These are phyloP conservation scores for Stipa capillata DNA, from an alignment of 176 grass and related monocot species.

Conservation along the genomic window DNA sequence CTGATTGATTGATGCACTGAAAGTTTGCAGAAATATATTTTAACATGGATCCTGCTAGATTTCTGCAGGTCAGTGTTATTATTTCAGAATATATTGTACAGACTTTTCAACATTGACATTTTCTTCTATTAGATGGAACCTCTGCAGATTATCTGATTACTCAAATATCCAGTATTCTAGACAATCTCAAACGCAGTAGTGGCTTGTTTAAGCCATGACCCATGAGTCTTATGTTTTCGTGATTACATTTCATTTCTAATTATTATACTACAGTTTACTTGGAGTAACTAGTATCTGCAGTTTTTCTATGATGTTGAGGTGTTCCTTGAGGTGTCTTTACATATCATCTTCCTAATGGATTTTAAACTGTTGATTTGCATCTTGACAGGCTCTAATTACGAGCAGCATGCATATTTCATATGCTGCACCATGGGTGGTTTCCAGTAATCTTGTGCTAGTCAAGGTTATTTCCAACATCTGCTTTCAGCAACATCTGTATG, in stretches of 20 bases:
- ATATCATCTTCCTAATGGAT: not conserved
- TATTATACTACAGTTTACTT: not conserved
- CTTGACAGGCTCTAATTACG: not conserved
- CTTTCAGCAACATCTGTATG: not conserved
- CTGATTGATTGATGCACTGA: not conserved
- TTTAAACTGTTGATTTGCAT: not conserved
- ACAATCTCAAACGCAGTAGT: not conserved
- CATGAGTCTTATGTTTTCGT: too few relatives aligned
- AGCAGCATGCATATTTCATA: not conserved
- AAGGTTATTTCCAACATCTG: not conserved
- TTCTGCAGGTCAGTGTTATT: slow-evolving; percentile 3
- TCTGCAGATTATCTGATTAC: not conserved
- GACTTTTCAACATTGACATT: not conserved
- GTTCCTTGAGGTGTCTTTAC: not conserved
- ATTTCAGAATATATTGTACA: too few relatives aligned
- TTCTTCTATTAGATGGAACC: too few relatives aligned
- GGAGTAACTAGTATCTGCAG: not conserved
- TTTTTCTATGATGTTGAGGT: not conserved
- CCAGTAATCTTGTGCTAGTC: not conserved
- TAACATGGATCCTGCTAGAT: slow-evolving; percentile 1
- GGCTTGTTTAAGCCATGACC: not conserved
- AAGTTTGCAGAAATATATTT: slow-evolving; percentile 2
- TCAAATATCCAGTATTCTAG: slow-evolving; percentile 5
- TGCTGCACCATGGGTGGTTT: not conserved
- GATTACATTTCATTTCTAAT: not conserved